Evolutionary conservation across 306 rosid genomes (phyloP), one percentile per base, ranked within the genome.

Genomic region (Hippophae tibetana): DNA sequence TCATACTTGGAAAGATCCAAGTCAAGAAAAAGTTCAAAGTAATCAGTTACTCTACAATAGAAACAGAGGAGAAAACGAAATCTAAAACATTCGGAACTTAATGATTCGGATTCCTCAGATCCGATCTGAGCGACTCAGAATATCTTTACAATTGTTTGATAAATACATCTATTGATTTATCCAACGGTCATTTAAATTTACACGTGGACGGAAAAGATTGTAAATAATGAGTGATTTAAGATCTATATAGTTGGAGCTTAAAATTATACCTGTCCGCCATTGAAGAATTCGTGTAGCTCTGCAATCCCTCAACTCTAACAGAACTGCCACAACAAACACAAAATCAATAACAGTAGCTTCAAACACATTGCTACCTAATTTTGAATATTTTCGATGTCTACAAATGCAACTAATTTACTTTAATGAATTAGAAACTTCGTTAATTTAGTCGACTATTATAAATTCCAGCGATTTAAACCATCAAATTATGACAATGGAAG

Each of bases 241-340:
- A 61, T 27, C 57, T 52, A 6, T 8, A 6, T 13, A 7, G 42
- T 14, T 42, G 26, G 6, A 7, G 38, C 3, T 31, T 31, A 31
- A 48, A 41, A 18, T 70, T 92, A 56, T 12, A 86, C 95, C 87
- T 53, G 56, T 81, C 74, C 70, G 89, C 81, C 89, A 85, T 83
- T 62, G 94, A 73, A 2, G 82, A 78, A 73, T 80, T 77, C 69
- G 70, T 78, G 67, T 67, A 81, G 81, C 85, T 84, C 65, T 47
- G 63, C 66, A 58, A 68, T 62, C 69, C 65, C 72, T 71, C 75
- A 41, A 76, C 56, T 73, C 26, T 82, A 2, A 56, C 73, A 65
- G 61, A 62, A 54, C 95, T 86, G 77, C 42, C 51, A n/a, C 18
- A 49, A 42, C 45, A 18, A 31, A n/a, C 13, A 49, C 2, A 9